A percentile compares a stretch with the other conserved stretches of the same genome.
Evolutionary conservation across 805 yeast genomes (phyloP).

Genomic region (Kazachstania bromeliacearum): DNA sequence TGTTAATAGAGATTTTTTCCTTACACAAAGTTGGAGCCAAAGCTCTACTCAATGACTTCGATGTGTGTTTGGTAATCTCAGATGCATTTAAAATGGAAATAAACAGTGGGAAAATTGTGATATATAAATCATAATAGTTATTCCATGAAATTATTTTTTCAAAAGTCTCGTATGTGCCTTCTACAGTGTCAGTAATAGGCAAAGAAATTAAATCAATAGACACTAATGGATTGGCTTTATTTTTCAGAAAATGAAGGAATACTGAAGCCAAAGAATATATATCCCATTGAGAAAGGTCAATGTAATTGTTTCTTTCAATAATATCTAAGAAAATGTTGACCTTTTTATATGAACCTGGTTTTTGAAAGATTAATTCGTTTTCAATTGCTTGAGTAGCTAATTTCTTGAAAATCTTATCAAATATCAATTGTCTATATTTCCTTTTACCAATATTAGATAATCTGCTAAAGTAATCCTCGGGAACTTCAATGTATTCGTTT

Average conservation of each 20-base stretch:
- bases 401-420: conserved; percentile 45
- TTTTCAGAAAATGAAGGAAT: conserved; percentile 38
- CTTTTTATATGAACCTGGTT: conserved; percentile 45
- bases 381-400: conserved; percentile 35
- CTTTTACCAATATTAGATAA: conserved; percentile 22
- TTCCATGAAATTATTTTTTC: conserved; percentile 28
- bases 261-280: conserved; percentile 37
- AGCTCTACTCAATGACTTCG: conserved; percentile 32
- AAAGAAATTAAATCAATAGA: conserved; percentile 39
- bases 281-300: conserved; percentile 60
- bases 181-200: conserved; percentile 44
- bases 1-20: conserved; percentile 34
- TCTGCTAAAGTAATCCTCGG: conserved; percentile 29
- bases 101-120: conserved; percentile 39
- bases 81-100: conserved; percentile 32
- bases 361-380: conserved; percentile 42
- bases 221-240: conserved; percentile 45
- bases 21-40: conserved; percentile 51
- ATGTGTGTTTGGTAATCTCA: conserved; percentile 35
- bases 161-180: conserved; percentile 35
- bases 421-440: conserved; percentile 32
- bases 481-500: conserved; percentile 41
- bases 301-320: conserved; percentile 44
- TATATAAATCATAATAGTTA: conserved; percentile 27
- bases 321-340: conserved; percentile 38